Evolutionary conservation across 768 basidiomycete genomes (phyloP).

Genomic region (Rickenella mellea): DNA sequence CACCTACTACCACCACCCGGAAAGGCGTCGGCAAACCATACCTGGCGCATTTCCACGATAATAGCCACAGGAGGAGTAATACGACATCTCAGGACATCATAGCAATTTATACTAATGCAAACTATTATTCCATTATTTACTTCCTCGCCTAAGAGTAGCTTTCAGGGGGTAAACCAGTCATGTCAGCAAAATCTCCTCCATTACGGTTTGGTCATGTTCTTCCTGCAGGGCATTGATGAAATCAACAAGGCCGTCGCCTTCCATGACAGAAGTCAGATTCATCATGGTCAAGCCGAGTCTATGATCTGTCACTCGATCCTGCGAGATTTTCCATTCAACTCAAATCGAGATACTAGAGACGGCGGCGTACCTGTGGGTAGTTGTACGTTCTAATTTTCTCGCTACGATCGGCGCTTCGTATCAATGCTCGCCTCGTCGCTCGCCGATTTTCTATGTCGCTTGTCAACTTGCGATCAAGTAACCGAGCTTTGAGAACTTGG

Average conservation of each 20-base stretch:
- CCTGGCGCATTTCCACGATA: constrained; percentile 47
- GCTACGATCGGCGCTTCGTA: constrained; percentile 76
- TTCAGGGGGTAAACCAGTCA: background rate
- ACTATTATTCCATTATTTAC: background rate
- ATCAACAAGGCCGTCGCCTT: constrained; percentile 51
- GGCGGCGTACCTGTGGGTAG: constrained; percentile 61
- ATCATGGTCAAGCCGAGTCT: constrained; percentile 70
- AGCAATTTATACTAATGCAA: background rate
- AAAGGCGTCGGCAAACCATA: constrained; percentile 45
- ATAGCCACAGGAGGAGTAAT: constrained; percentile 32
- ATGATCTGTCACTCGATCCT: constrained; percentile 94
- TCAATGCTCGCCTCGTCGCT: constrained; percentile 58
- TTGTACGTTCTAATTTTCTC: constrained; percentile 97
- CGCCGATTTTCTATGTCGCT: constrained; percentile 65
- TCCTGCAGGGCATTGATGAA: constrained; percentile 50
- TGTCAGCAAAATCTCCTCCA: constrained; percentile 40
- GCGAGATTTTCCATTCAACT: background rate
- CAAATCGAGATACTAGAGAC: background rate
- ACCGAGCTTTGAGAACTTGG: constrained; percentile 75
- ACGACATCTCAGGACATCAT: background rate
- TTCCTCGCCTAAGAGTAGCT: background rate
- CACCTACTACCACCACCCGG: constrained; percentile 85
- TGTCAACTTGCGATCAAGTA: constrained; percentile 72
- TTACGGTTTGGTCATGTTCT: constrained; percentile 38
- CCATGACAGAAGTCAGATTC: constrained; percentile 56